These are phyloP conservation scores for Binderoboletus segoi DNA, from an alignment of 1,284 basidiomycete genomes.

Conservation along the genomic window DNA sequence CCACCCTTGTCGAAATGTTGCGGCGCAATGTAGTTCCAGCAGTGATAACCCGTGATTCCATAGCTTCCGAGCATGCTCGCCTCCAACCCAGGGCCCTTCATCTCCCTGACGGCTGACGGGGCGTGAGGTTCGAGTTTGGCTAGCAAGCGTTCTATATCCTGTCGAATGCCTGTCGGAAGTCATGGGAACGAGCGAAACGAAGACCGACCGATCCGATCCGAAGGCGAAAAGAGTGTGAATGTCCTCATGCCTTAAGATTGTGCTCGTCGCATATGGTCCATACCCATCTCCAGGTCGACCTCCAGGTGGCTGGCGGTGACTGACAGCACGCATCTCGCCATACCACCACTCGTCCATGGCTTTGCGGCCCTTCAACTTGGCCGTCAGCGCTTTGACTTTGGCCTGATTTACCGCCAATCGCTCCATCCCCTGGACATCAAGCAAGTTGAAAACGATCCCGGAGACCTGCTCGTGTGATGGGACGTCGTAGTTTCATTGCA, in stretches of 20 bases:
- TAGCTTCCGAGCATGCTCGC: not conserved
- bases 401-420: not conserved
- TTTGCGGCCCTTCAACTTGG: not conserved
- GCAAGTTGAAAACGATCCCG: not conserved
- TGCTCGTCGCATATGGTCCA: not conserved
- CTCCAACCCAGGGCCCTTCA: not conserved
- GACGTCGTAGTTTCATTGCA: no score
- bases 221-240: not conserved
- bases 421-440: rapidly evolving
- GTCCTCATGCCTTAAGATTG: not conserved
- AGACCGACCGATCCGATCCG: no score
- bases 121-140: slow-evolving; percentile 3
- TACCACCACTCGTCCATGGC: not conserved
- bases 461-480: not conserved
- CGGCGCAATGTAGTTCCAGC: slow-evolving; percentile 16
- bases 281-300: slow-evolving; percentile 5
- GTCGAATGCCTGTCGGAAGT: not conserved
- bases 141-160: slow-evolving; percentile 10
- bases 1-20: slow-evolving; percentile 7
- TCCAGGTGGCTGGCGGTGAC: not conserved
- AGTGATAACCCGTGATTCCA: slow-evolving; percentile 6
- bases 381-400: not conserved
- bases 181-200: no score
- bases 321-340: not conserved
- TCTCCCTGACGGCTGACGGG: not conserved